Conservation (phyloP, 306 rosid genomes). For the Ceratonia siliqua region DNA sequence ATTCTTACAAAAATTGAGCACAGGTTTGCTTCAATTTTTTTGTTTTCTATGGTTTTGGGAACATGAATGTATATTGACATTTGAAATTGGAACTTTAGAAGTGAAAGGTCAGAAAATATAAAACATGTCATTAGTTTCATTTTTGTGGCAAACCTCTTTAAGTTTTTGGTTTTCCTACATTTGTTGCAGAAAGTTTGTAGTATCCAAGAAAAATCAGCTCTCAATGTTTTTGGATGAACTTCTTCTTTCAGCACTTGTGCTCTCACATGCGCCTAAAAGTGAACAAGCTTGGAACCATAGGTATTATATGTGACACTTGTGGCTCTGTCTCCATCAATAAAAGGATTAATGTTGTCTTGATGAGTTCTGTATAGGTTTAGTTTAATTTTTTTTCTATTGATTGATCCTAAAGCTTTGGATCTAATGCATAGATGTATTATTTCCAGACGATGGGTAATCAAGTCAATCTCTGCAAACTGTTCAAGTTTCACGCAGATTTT, state of each 20-base stretch:
- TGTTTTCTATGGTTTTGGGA: conserved; percentile 1
- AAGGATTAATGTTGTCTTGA: conserved; percentile 14
- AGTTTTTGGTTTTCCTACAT: conserved; percentile 1
- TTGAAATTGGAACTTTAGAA: conserved; percentile 14
- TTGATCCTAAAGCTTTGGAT: conserved; percentile 25
- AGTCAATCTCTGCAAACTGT: conserved; percentile 66
- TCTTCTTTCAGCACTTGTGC: conserved; percentile 68
- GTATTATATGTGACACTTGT: conserved; percentile 46
- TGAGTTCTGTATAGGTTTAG: conserved; percentile 6
- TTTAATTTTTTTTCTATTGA: conserved; percentile 11
- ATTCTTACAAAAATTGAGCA: neutral
- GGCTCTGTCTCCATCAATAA: conserved; percentile 20
- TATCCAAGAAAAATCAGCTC: conserved; percentile 49
- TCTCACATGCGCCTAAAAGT: conserved; percentile 77
- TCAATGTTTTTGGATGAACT: conserved; percentile 64
- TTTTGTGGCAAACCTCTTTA: conserved; percentile 18
- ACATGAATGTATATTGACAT: neutral
- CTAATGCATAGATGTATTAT: conserved; percentile 40
- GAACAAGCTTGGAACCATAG: conserved; percentile 93
- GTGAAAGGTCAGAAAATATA: neutral
- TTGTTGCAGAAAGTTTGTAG: conserved; percentile 61
- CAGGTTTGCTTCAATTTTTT: neutral
- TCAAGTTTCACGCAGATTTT: conserved; percentile 64
- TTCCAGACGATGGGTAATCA: conserved; percentile 90
- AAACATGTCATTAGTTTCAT: neutral